These are phyloP conservation scores for Tetrahymena elliotti DNA, from an alignment of 73 alveolate genomes.

Conservation along the genomic window DNA sequence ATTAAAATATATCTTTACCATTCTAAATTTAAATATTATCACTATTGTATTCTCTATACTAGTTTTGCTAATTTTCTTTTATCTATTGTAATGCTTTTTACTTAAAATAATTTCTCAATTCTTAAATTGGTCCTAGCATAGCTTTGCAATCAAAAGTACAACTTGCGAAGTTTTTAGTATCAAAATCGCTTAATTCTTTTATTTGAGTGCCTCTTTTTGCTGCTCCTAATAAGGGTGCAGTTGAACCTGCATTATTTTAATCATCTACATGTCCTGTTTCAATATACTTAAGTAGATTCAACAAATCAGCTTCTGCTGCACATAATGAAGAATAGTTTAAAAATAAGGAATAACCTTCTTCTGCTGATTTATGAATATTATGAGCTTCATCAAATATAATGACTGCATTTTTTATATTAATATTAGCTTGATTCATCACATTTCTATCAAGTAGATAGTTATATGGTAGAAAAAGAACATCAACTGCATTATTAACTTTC, in stretches of 20 bases:
- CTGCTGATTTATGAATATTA: conserved; percentile 23
- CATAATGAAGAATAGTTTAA: background rate
- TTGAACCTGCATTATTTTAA: background rate
- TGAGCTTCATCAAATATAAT: conserved; percentile 45
- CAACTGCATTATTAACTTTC: conserved; percentile 52
- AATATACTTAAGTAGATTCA: background rate
- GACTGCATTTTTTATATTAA: conserved; percentile 6
- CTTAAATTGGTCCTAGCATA: background rate
- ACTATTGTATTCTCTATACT: background rate
- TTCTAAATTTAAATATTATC: background rate
- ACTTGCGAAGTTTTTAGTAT: background rate
- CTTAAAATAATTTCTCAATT: background rate
- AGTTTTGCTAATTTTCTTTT: background rate
- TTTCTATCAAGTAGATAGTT: conserved; percentile 40
- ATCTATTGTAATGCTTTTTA: background rate
- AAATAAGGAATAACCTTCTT: conserved; percentile 32
- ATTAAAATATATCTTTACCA: background rate
- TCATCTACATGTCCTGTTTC: background rate
- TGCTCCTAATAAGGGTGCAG: background rate
- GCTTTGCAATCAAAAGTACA: background rate
- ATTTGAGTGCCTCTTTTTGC: background rate
- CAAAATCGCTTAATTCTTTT: background rate
- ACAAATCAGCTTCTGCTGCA: conserved; percentile 18
- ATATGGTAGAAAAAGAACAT: conserved; percentile 61
- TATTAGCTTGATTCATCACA: background rate